Evolutionary conservation across 495 filamentous ascomycete species (phyloP).

Genomic region (Talaromyces wortmannii): DNA sequence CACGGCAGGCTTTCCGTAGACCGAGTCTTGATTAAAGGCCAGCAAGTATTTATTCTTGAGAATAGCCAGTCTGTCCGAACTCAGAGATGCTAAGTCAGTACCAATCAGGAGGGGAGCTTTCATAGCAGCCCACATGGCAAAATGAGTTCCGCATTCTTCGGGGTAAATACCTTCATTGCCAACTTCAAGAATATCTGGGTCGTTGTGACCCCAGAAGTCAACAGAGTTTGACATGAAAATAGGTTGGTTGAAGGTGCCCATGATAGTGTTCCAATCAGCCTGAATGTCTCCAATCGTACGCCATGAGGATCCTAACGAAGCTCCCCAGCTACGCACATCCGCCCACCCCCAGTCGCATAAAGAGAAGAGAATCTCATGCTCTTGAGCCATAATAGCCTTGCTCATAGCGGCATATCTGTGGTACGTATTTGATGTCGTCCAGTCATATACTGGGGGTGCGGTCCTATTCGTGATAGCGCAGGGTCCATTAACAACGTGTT

Average conservation of each 20-base stretch:
- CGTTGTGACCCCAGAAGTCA: constrained; percentile 49
- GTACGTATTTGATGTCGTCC: constrained; percentile 40
- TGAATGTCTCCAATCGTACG: constrained; percentile 46
- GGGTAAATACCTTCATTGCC: constrained; percentile 54
- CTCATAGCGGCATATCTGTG: constrained; percentile 51
- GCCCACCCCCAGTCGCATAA: constrained; percentile 60
- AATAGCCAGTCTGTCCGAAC: constrained; percentile 36
- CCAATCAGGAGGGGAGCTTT: constrained; percentile 52
- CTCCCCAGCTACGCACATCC: constrained; percentile 43
- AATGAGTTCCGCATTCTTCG: constrained; percentile 38
- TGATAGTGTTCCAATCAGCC: constrained; percentile 34
- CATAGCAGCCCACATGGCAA: constrained; percentile 50
- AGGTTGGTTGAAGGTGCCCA: constrained; percentile 29
- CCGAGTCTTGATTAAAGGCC: constrained; percentile 54
- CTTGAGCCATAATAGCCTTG: constrained; percentile 43
- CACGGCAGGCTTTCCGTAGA: constrained; percentile 41
- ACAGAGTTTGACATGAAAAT: constrained; percentile 39
- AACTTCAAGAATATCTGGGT: constrained; percentile 64
- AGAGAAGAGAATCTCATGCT: constrained; percentile 54
- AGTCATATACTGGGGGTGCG: constrained; percentile 48
- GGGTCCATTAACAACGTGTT: too few species aligned
- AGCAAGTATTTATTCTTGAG: constrained; percentile 53
- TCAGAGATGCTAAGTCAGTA: constrained; percentile 40
- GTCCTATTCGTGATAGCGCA: too few species aligned
- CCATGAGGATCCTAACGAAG: constrained; percentile 44